Evolutionary conservation across 768 basidiomycete genomes (phyloP).

Genomic region (Coprinopsis sp.): DNA sequence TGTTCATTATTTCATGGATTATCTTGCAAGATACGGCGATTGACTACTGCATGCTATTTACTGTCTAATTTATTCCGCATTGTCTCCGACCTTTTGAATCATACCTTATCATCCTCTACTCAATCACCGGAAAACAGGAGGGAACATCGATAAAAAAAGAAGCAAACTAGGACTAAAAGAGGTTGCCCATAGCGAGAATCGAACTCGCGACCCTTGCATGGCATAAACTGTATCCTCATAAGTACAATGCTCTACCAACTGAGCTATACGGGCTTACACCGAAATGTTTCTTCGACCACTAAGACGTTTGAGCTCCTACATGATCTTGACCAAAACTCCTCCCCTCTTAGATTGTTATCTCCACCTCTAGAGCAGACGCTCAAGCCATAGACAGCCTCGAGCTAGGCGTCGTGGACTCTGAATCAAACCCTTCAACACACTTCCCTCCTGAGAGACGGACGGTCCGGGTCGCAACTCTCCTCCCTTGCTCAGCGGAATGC

Average conservation of each 20-base stretch:
- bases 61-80: too few species aligned
- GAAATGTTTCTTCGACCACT: too few species aligned
- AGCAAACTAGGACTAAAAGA: too few species aligned
- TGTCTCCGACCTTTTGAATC: too few species aligned
- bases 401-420: background rate
- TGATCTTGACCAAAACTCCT: too few species aligned
- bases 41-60: conserved; percentile 2
- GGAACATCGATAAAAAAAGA: too few species aligned
- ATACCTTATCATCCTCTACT: too few species aligned
- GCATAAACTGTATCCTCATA: conserved; percentile 48
- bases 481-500: conserved; percentile 77
- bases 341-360: too few species aligned
- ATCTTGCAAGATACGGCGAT: too few species aligned
- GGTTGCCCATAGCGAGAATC: conserved; percentile 52
- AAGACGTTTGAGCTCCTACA: too few species aligned
- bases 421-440: conserved; percentile 34
- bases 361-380: too few species aligned
- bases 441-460: conserved; percentile 43
- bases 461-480: conserved; percentile 68
- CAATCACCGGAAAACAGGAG: too few species aligned
- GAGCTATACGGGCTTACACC: conserved; percentile 46
- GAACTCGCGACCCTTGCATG: conserved; percentile 58
- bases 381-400: background rate
- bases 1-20: background rate
- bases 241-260: conserved; percentile 58